Evolutionary conservation across 2,329 filamentous ascomycete genomes (phyloP), one percentile per base, ranked within the genome.

Genomic region (Penicillium aurantiogriseum): DNA sequence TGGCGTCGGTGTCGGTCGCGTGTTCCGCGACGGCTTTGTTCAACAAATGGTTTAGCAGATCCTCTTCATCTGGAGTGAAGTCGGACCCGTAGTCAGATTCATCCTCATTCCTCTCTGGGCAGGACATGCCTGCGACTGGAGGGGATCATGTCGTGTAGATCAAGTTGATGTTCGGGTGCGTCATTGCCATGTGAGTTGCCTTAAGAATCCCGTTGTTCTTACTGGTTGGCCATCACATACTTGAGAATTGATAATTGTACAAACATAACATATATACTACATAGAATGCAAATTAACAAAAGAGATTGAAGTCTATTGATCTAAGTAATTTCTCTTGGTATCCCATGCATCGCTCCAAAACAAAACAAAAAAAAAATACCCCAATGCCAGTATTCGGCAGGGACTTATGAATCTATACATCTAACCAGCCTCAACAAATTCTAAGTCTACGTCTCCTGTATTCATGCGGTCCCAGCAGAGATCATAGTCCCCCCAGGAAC

Each of bases 1-100:
- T 65, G 59, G 58, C 50, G 51, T 29, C 54, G 56, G 56, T 8
- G 29, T 42, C 63, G 56, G 67, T 61, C 65, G 67, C 67, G 66
- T 67, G 51, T 44, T 74, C 72, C 25, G 73, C 63, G 42, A 73
- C 73, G 52, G 79, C 72, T 63, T 79, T 73, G 48, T 77, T 75
- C 51, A 87, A 72, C 31, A 87, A 69, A 39, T 79, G 74, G 65
- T 79, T 77, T 54, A 86, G 66, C 35, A 83, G 73, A 46, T 79
- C 77, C 60, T 84, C 80, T 73, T 86, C 83, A 61, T 84, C 81
- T 3, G 78, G 71, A 8, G 83, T 80, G 63, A 88, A 80, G 59
- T 88, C 85, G 5, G 83, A 85, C 59, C 84, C 86, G 79, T 88
- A 88, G 63, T 87, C 84, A 71, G 63, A 67, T 29, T 70, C 60